Evolutionary conservation across 805 yeast genomes (phyloP).

Genomic region (Ogataea salicorniae): DNA sequence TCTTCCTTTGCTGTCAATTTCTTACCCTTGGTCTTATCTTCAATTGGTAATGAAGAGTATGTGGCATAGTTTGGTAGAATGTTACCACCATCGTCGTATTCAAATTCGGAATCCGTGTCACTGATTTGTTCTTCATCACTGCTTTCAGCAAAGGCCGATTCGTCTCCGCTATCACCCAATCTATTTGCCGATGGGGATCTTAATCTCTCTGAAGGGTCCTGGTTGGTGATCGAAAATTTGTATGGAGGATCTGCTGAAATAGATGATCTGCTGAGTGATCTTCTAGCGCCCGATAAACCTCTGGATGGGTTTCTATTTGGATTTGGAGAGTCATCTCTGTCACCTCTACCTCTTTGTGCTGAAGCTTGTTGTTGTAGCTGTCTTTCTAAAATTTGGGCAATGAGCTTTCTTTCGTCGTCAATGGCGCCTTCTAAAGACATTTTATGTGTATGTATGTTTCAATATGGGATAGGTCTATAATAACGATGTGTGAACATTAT

Average conservation of each 20-base stretch:
- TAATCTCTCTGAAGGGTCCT: slow-evolving; percentile 69
- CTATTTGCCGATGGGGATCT: slow-evolving; percentile 13
- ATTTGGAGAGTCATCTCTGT: slow-evolving; percentile 9
- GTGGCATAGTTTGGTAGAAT: slow-evolving; percentile 53
- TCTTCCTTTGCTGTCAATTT: slow-evolving; percentile 16
- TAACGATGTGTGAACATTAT: too few relatives aligned
- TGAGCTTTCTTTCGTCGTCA: slow-evolving; percentile 29
- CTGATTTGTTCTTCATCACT: slow-evolving; percentile 59
- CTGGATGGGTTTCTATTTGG: slow-evolving; percentile 14
- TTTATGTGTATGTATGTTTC: too few relatives aligned
- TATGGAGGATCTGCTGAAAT: slow-evolving; percentile 14
- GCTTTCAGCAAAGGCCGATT: slow-evolving; percentile 11
- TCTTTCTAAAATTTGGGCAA: slow-evolving; percentile 27
- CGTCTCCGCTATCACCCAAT: slow-evolving; percentile 9
- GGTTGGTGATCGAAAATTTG: slow-evolving; percentile 63
- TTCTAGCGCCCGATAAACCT: slow-evolving; percentile 20
- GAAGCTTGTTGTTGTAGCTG: slow-evolving; percentile 14
- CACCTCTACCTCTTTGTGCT: slow-evolving; percentile 19
- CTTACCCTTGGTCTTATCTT: slow-evolving; percentile 6
- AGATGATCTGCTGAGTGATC: slow-evolving; percentile 21
- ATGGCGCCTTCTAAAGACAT: slow-evolving; percentile 33
- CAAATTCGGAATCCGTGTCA: slow-evolving; percentile 57
- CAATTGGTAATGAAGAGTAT: slow-evolving; percentile 9
- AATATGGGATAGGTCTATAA: too few relatives aligned
- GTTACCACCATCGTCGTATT: slow-evolving; percentile 55